Percentiles rank a stretch among this genome's conserved stretches.
phyloP scores from a whole-genome alignment of 2,329 filamentous ascomycete genomes.

The Exserohilum rostratum region DNA sequence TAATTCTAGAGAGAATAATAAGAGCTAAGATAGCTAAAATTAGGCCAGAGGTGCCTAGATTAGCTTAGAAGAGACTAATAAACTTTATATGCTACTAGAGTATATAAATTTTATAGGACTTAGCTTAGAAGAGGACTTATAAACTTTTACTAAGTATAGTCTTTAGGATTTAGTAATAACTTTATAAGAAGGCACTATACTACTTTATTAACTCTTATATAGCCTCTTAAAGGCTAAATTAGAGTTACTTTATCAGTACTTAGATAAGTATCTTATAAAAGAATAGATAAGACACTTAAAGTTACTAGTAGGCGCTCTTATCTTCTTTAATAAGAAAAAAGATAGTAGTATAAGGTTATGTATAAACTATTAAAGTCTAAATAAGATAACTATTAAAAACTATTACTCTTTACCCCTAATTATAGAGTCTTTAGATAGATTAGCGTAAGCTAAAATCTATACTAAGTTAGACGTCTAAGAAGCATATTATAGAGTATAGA shows the following conservation, averaged over 20 bases:
- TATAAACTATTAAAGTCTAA: background rate
- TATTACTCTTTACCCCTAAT: background rate
- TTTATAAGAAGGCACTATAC: background rate
- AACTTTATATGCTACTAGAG: background rate
- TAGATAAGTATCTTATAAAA: background rate
- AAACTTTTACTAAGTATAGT: background rate
- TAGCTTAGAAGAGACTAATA: background rate
- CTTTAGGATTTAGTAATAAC: background rate
- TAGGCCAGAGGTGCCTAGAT: background rate
- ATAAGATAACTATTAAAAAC: constrained; percentile 1
- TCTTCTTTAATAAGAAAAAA: background rate
- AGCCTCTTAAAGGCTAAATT: background rate
- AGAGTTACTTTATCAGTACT: background rate
- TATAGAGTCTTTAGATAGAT: background rate
- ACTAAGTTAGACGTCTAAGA: background rate
- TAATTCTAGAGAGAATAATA: too few species aligned
- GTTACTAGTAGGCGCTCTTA: background rate
- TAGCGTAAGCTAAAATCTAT: background rate
- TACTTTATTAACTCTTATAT: background rate
- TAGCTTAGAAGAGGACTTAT: background rate
- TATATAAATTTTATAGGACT: background rate
- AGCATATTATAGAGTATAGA: background rate
- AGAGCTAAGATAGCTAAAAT: too few species aligned
- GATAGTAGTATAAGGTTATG: background rate
- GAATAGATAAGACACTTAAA: background rate